Evolutionary conservation across 2,329 filamentous ascomycete species (phyloP), one percentile per base, ranked within the genome.

Genomic region (Fusarium virguliforme): DNA sequence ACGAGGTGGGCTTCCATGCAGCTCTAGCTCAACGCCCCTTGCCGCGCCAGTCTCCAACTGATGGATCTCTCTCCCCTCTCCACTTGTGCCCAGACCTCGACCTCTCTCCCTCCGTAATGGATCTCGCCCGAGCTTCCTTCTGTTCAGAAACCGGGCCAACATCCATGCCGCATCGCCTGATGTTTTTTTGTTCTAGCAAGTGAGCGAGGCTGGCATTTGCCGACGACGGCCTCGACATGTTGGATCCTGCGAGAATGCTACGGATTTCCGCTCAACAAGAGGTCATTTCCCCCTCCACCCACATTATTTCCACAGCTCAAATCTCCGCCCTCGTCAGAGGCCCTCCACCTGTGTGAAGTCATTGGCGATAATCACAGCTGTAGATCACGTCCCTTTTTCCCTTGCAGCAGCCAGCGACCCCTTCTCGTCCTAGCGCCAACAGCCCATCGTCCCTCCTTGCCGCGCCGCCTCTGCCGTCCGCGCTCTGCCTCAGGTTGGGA

Each of bases 1-100:
- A 75, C 69, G 70, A 73, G 73, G 71, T 73, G 70, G 64, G 61
- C 64, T 70, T 75, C 73, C 65, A 64, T 70, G 73, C 71, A 73
- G 62, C 71, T 67, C 63, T 75, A 75, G 71, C 64, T 63, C 38
- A 18, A 46, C 64, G 60, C 72, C 72, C 72, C 72, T 74, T 74
- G 69, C 71, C 57, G 72, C 67, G 66, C 71, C 69, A 70, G 62
- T 59, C 63, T 57, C 62, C 32, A 70, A 46, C 63, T 64, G 65
- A 24, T 37, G 34, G 50, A 34, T 59, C 54, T 64, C 64, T 64
- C 73, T 73, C 74, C 73, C 56, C 54, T 64, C 64, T 64, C 73
- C 73, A 75, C 73, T 62, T 67, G 54, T 61, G 70, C 73, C 72
- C 64, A 53, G 68, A 70, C 69, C 69, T 70, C 24, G 24, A 48